phyloP scores from a whole-genome alignment of 192 early-diverging fungal genomes.

The Podila minutissima region DNA sequence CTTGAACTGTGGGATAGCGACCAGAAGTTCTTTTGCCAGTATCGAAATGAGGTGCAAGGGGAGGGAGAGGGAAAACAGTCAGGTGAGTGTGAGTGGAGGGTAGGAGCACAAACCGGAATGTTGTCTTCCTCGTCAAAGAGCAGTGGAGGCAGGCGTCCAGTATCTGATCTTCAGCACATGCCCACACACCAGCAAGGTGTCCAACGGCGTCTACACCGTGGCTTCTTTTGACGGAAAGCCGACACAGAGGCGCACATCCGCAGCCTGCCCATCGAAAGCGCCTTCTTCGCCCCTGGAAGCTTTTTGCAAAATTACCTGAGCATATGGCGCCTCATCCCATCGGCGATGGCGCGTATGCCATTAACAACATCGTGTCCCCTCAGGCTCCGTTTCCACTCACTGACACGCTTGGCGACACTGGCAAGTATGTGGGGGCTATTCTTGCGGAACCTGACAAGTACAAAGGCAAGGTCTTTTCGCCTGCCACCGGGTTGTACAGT shows the following conservation, averaged over 20 bases:
- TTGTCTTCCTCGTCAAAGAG: no score
- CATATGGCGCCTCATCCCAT: slow-evolving; percentile 10
- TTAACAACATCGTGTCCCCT: slow-evolving; percentile 8
- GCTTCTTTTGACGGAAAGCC: no score
- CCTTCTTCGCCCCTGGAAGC: slow-evolving; percentile 16
- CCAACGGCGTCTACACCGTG: no score
- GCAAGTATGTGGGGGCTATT: slow-evolving; percentile 22
- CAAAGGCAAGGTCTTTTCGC: slow-evolving; percentile 13
- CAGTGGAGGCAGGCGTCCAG: no score
- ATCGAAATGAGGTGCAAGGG: no score
- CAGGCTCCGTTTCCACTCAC: slow-evolving; percentile 1
- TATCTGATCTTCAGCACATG: no score
- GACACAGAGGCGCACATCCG: slow-evolving; percentile 16
- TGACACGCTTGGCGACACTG: neutral
- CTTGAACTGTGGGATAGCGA: no score
- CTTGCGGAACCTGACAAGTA: slow-evolving; percentile 7
- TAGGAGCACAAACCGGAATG: no score
- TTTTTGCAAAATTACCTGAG: slow-evolving; percentile 10
- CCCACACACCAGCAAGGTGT: no score
- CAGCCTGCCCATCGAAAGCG: slow-evolving; percentile 20
- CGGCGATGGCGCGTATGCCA: slow-evolving; percentile 13
- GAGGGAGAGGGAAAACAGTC: no score
- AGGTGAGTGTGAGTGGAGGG: no score
- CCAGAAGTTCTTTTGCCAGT: no score
- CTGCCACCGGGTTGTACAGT: neutral